A percentile compares a stretch with the other conserved stretches of the same genome.
Evolutionary conservation across 2,329 filamentous ascomycete genomes (phyloP).

Genomic region (Alternaria ethzedia): DNA sequence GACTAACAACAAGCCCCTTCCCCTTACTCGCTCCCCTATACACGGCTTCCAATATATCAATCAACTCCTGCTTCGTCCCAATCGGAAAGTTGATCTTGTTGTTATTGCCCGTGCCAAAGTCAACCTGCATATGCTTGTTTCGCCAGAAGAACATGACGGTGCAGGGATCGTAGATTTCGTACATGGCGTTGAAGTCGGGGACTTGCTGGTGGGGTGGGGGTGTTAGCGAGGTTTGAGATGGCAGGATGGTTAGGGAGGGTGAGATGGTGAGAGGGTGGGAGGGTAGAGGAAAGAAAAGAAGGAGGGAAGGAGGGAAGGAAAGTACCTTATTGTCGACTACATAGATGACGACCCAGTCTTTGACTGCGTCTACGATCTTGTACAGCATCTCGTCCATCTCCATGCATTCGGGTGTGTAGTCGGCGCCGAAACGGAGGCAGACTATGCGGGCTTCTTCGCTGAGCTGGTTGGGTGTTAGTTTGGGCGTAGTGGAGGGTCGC

Average conservation of each 20-base stretch:
- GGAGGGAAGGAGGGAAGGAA: not conserved
- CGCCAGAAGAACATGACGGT: constrained; percentile 96
- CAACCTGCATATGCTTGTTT: constrained; percentile 34
- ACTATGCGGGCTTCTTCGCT: constrained; percentile 84
- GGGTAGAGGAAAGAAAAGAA: not conserved
- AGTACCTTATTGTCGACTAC: constrained; percentile 73
- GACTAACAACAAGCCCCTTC: constrained; percentile 88
- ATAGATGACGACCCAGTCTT: constrained; percentile 90
- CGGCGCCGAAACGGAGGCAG: constrained; percentile 86
- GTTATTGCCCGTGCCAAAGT: constrained; percentile 82
- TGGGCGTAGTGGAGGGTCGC: constrained; percentile 47
- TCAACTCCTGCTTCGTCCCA: constrained; percentile 94
- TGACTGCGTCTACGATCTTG: constrained; percentile 59
- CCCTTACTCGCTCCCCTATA: constrained; percentile 97
- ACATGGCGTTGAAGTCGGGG: constrained; percentile 94
- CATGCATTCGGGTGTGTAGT: constrained; percentile 73
- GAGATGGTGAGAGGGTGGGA: not conserved
- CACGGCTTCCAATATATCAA: constrained; percentile 97
- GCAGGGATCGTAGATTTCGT: constrained; percentile 83
- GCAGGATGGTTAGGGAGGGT: not conserved
- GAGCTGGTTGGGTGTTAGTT: constrained; percentile 3
- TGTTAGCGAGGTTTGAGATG: not conserved
- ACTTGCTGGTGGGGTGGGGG: constrained; percentile 45
- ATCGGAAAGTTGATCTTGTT: constrained; percentile 95
- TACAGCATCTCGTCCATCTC: constrained; percentile 31